Base-by-base conservation (phyloP, 495 filamentous ascomycete species). In the Penicillium subrubescens region DNA sequence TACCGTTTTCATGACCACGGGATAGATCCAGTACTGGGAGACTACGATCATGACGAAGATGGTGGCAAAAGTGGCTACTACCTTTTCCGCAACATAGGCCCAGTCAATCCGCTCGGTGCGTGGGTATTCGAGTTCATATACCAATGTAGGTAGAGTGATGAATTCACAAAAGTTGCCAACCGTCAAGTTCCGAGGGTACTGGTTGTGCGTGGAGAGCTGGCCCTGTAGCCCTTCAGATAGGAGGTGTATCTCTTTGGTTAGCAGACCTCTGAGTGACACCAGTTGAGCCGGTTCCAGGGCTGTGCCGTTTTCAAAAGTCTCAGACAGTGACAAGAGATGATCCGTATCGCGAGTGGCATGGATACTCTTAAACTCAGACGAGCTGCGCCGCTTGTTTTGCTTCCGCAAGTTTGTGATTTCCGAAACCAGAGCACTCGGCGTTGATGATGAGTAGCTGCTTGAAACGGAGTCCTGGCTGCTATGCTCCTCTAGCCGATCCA, bases 71-170 rank as follows among this genome's bases (percentile, higher is more conserved):
- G 85, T 87, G 23, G 90, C 90, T 5, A 78, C 79, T 12, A 77
- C 75, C 69, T 92, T 92, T 72, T 93, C 90, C 4, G 81, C 81
- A 8, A 90, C 89, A 70, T 92, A 93, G 61, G 75, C 78, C 88
- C 89, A 90, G 73, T 90, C 84, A 67, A 91, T 89, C 12, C 65
- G 73, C 29, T 88, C 82, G 48, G 88, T 88, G 34, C 90, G 84
- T 12, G 90, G 90, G 68, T 92, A 92, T 66, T 89, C 87, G 17
- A 92, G 82, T 71, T 93, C 90, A 76, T 92, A 93, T 17, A 92
- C 88, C 34, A 90, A 75, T 8, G 89, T 93, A 29, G 90, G 90
- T 17, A 93, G 81, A 48, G 87, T 83, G 61, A 89, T 86, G 74
- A 87, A 93, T 62, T 91, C 89, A 68, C 85, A 84, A 66, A 88